A percentile compares a stretch with the other conserved stretches of the same genome.
phyloP scores from a whole-genome alignment of 306 rosid species.

The Cicer chorassanicum region DNA sequence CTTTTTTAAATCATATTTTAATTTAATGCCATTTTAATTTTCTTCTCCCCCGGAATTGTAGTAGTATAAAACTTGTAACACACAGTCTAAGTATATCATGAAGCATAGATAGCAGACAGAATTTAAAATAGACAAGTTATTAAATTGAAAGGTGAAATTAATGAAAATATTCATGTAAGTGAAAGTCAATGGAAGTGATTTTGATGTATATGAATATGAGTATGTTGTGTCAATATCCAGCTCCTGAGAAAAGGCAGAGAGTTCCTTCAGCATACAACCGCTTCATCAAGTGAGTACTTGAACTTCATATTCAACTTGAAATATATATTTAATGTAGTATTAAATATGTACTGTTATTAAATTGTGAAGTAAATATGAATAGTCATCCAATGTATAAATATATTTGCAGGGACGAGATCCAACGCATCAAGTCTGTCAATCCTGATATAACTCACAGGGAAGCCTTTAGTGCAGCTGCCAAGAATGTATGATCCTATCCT shows the following conservation, averaged over 20 bases:
- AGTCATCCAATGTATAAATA: slow-evolving; percentile 18
- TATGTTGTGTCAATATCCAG: slow-evolving; percentile 58
- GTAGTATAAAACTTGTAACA: slow-evolving; percentile 42
- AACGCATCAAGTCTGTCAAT: slow-evolving; percentile 95
- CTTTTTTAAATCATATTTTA: slow-evolving; percentile 3
- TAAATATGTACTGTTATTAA: background rate
- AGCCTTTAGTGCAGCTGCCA: slow-evolving; percentile 99
- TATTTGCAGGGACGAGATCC: slow-evolving; percentile 92
- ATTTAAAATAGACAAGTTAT: background rate
- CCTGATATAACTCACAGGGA: slow-evolving; percentile 98
- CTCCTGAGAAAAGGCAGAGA: slow-evolving; percentile 99
- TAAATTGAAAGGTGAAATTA: background rate
- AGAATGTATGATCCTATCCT: slow-evolving; percentile 64
- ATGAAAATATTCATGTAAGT: background rate
- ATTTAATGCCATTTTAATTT: background rate
- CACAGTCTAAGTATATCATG: slow-evolving; percentile 18
- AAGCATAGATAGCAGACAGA: slow-evolving; percentile 30
- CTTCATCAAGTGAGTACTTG: slow-evolving; percentile 83
- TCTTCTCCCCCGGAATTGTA: slow-evolving; percentile 51
- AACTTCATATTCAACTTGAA: slow-evolving; percentile 15
- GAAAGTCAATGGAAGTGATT: slow-evolving; percentile 46
- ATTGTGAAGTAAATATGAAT: slow-evolving; percentile 45
- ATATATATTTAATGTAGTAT: background rate
- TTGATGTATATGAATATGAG: slow-evolving; percentile 37
- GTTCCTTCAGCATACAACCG: slow-evolving; percentile 99